Evolutionary conservation across 2,329 filamentous ascomycete genomes (phyloP).

Genomic region (Fusarium annulatum): DNA sequence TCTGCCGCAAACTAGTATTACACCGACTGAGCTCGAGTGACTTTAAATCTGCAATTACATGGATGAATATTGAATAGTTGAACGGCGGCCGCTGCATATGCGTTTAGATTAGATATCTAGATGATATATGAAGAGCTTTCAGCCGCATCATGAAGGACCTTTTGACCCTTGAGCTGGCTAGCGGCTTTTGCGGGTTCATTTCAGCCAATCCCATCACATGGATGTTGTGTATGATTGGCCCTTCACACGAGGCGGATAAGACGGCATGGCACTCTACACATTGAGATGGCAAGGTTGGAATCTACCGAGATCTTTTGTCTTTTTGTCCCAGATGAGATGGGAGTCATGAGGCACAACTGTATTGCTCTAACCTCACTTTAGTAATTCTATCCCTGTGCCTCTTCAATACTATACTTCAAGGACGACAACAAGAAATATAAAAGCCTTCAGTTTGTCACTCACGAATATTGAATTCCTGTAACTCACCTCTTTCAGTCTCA

Average conservation of each 20-base stretch:
- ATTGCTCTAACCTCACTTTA: neutral
- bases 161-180: neutral
- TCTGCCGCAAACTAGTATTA: neutral
- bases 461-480: neutral
- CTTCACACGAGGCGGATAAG: neutral
- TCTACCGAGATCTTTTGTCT: neutral
- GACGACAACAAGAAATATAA: neutral
- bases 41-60: neutral
- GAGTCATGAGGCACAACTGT: rapidly evolving
- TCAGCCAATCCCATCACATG: neutral
- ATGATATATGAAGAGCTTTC: neutral
- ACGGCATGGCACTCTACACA: neutral
- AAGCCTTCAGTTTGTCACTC: neutral
- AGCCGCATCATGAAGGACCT: neutral
- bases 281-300: neutral
- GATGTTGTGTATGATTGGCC: neutral
- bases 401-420: rapidly evolving
- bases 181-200: neutral
- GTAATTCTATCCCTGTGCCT: rapidly evolving
- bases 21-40: neutral
- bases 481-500: neutral
- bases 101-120: neutral
- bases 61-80: neutral
- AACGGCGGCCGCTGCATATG: neutral
- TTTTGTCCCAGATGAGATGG: neutral